Evolutionary conservation across 495 filamentous ascomycete species (phyloP).

Genomic region (Hyaloscypha finlandica): DNA sequence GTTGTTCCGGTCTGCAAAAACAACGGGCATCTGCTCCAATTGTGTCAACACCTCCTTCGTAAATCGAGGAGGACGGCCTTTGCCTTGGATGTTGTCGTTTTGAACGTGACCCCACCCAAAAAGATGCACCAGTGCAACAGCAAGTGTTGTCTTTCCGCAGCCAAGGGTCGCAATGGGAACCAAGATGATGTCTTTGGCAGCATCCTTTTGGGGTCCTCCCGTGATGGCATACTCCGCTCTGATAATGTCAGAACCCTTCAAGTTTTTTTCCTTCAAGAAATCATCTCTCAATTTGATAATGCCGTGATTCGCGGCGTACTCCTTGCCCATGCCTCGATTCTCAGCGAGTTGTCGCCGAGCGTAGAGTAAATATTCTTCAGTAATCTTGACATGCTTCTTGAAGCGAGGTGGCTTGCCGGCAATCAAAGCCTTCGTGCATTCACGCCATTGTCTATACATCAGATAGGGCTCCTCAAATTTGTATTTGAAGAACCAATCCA

Average conservation of each 20-base stretch:
- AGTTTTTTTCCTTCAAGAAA: slow-evolving; percentile 76
- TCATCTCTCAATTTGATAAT: slow-evolving; percentile 89
- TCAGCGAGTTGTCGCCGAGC: slow-evolving; percentile 70
- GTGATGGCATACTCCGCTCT: slow-evolving; percentile 55
- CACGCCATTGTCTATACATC: slow-evolving; percentile 98
- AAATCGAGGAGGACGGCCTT: slow-evolving; percentile 72
- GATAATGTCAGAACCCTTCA: slow-evolving; percentile 86
- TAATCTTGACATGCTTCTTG: slow-evolving; percentile 88
- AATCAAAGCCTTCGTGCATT: slow-evolving; percentile 92
- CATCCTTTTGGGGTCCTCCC: slow-evolving; percentile 41
- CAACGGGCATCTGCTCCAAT: slow-evolving; percentile 63
- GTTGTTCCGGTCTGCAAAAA: slow-evolving; percentile 94
- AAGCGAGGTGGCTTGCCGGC: slow-evolving; percentile 69
- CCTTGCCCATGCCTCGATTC: slow-evolving; percentile 61
- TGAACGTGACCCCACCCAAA: slow-evolving; percentile 95
- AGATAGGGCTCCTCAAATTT: slow-evolving; percentile 99
- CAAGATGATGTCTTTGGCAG: slow-evolving; percentile 68
- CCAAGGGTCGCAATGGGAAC: slow-evolving; percentile 89
- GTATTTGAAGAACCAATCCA: slow-evolving; percentile 99
- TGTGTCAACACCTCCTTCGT: slow-evolving; percentile 62
- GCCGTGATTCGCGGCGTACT: slow-evolving; percentile 87
- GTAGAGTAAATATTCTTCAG: slow-evolving; percentile 84
- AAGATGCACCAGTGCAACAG: slow-evolving; percentile 75
- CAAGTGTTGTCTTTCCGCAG: slow-evolving; percentile 95
- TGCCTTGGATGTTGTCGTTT: slow-evolving; percentile 92